Evolutionary conservation across 768 basidiomycete genomes (phyloP), one percentile per base, ranked within the genome.

Genomic region (Mycena epipterygia): DNA sequence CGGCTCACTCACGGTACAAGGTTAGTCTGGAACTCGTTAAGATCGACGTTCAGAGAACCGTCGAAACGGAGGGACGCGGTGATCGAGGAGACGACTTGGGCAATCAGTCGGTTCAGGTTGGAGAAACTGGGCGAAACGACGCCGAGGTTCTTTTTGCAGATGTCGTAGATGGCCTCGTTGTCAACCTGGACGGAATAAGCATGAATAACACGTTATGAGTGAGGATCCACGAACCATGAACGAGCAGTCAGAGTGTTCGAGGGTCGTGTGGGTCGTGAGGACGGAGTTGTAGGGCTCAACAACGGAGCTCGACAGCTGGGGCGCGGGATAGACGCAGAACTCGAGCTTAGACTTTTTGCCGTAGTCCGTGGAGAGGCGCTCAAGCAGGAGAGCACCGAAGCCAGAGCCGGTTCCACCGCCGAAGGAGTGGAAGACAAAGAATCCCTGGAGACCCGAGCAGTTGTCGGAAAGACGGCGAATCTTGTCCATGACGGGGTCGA

Each of bases 341-440:
- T 99, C 97, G 72, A 98, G 90, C 87, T 98, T 98, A 64, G 95
- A 96, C 85, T 98, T 99, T 85, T 98, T 99, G 81, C 97, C 97
- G 76, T 98, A 99, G 82, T 99, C 97, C 67, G 93, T 93, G 21
- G 97, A 97, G 60, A 99, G 91, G 74, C 94, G 91, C 84, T 99
- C 97, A 68, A 99, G 91, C 60, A 99, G 89, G 74, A 99, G 90
- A 59, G 97, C 96, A 77, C 97, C 97, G 80, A 99, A 97, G 74
- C 97, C 97, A 67, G 97, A 99, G 72, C 97, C 97, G 72, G 97
- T 99, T 83, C 97, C 97, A 79, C 97, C 97, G 81, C 97, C 97
- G 82, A 99, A 99, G 56, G 97, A 99, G 87, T 98, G 97, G 92
- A 99, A 99, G 76, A 98, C 96, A 81, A 99, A 99, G 89, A 99